Percentiles rank a stretch among this genome's conserved stretches.
phyloP scores from a whole-genome alignment of 345 rosid genomes.

The Syzygium oleosum region DNA sequence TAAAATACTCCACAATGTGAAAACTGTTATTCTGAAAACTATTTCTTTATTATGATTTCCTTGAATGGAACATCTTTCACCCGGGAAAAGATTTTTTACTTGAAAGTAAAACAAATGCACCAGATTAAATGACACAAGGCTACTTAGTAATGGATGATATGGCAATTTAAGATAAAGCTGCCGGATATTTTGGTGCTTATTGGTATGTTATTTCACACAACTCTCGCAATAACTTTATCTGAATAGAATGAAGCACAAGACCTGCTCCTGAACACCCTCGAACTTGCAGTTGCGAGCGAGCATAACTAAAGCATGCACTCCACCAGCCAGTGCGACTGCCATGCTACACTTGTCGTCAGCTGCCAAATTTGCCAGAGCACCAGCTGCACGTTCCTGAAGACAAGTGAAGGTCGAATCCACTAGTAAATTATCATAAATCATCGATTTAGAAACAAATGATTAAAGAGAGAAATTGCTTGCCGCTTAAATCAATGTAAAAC shows the following conservation, averaged over 20 bases:
- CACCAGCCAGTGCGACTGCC: slow-evolving; percentile 68
- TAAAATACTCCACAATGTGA: background rate
- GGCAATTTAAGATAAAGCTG: background rate
- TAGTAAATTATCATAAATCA: background rate
- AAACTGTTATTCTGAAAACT: background rate
- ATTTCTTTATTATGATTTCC: background rate
- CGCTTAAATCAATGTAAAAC: background rate
- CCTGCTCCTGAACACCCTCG: slow-evolving; percentile 88
- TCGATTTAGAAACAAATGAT: background rate
- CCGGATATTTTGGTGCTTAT: background rate
- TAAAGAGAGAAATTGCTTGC: background rate
- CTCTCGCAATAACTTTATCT: background rate
- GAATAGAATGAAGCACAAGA: slow-evolving; percentile 1
- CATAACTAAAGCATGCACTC: slow-evolving; percentile 69
- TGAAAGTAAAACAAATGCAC: background rate
- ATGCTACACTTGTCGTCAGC: slow-evolving; percentile 87
- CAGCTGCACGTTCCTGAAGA: slow-evolving; percentile 78
- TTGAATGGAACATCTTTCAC: background rate
- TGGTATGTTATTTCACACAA: background rate
- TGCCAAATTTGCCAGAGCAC: slow-evolving; percentile 80
- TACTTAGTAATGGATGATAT: background rate
- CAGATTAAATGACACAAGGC: background rate
- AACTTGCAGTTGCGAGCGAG: slow-evolving; percentile 75
- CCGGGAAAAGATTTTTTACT: background rate
- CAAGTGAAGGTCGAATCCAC: background rate